phyloP scores from a whole-genome alignment of 768 basidiomycete genomes.

The Rhizopogon rudus region DNA sequence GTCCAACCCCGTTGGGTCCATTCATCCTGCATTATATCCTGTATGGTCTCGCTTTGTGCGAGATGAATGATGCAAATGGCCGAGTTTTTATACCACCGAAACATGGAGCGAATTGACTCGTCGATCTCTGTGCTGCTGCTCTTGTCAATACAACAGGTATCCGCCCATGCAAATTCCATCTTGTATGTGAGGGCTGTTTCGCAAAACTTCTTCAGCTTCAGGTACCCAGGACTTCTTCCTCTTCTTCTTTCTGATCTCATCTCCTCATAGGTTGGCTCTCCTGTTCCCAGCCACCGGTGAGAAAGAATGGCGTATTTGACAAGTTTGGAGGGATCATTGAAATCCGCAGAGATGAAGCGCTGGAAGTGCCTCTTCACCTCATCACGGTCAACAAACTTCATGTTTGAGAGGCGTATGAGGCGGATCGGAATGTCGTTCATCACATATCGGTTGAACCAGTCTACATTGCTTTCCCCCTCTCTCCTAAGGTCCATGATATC shows the following conservation, averaged over 20 bases:
- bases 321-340: background rate
- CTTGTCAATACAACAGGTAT: conserved; percentile 10
- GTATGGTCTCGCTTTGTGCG: background rate
- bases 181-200: background rate
- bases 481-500: too few relatives aligned
- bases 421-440: background rate
- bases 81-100: conserved; percentile 9
- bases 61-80: conserved; percentile 7
- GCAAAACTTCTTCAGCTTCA: background rate
- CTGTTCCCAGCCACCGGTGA: background rate
- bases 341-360: background rate
- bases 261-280: background rate
- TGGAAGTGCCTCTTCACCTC: too few relatives aligned
- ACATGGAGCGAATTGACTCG: conserved; percentile 12
- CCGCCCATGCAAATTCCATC: conserved; percentile 2
- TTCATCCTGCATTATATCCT: background rate
- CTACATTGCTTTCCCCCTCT: too few relatives aligned
- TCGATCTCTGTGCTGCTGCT: conserved; percentile 9
- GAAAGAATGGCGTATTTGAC: background rate
- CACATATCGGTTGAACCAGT: background rate
- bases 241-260: too few relatives aligned
- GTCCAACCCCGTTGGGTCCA: conserved; percentile 5
- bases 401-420: background rate
- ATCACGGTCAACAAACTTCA: background rate
- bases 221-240: background rate